Conservation (phyloP, 306 rosid genomes). For the Prunus padus region DNA sequence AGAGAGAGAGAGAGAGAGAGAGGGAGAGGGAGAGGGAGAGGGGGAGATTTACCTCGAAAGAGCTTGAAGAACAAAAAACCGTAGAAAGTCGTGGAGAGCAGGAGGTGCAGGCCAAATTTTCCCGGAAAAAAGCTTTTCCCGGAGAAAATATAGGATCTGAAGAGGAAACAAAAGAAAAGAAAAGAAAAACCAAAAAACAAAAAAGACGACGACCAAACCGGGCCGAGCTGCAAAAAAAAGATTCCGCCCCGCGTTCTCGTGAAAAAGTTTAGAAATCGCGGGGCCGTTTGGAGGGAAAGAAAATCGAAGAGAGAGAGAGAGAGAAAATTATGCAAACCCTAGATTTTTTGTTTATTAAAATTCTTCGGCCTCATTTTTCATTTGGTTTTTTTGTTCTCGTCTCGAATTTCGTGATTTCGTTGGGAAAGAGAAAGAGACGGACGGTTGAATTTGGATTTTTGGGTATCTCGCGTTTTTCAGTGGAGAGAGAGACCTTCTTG, state of each 20-base stretch:
- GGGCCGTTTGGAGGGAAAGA: constrained; percentile 69
- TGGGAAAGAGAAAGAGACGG: neutral
- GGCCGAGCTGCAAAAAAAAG: constrained; percentile 20
- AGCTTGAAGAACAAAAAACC: constrained; percentile 28
- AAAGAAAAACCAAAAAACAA: neutral
- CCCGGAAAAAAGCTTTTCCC: constrained; percentile 19
- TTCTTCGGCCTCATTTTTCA: no score
- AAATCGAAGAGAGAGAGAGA: constrained; percentile 25
- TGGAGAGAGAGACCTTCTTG: neutral
- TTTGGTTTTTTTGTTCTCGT: neutral
- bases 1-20: neutral
- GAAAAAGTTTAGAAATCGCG: constrained; percentile 29
- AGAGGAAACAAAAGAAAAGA: neutral
- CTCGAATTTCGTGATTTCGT: constrained; percentile 29
- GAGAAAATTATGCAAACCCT: constrained; percentile 42
- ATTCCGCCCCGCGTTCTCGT: constrained; percentile 21
- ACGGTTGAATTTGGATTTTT: constrained; percentile 14
- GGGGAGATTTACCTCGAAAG: constrained; percentile 40
- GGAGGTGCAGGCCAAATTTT: constrained; percentile 27
- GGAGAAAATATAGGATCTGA: constrained; percentile 34
- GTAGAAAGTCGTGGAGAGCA: constrained; percentile 30
- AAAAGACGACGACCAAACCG: neutral
- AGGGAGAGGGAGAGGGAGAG: neutral
- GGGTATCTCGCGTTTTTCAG: neutral
- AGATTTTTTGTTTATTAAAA: constrained; percentile 9